phyloP scores from a whole-genome alignment of 2,329 filamentous ascomycete species.

The Arthrinium puccinioides region DNA sequence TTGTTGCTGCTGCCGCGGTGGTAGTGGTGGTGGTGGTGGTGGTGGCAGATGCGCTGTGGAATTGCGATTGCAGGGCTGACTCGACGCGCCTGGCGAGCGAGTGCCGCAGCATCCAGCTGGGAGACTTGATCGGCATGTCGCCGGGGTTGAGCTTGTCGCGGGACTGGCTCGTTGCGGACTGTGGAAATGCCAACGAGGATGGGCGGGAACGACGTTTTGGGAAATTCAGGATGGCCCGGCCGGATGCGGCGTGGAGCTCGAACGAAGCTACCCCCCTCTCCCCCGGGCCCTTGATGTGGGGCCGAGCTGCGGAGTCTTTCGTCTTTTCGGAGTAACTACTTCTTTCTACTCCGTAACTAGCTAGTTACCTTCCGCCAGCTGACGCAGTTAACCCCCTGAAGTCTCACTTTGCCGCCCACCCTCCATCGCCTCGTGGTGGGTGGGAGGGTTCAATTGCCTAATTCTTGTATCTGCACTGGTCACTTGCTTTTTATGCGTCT shows the following conservation, averaged over 20 bases:
- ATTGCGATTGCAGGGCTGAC: conserved; percentile 15
- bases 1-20: no score
- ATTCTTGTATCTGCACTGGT: no score
- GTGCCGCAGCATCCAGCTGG: conserved; percentile 12
- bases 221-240: not conserved
- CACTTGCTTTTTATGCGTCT: no score
- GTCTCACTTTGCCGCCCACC: no score
- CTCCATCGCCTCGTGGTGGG: no score
- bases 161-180: not conserved
- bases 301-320: no score
- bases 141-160: not conserved
- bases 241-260: not conserved
- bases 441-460: no score
- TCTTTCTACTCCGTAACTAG: no score
- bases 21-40: not conserved
- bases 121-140: conserved; percentile 17
- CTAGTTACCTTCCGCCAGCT: no score
- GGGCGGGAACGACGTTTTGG: conserved; percentile 3
- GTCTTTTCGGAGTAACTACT: no score
- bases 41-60: conserved; percentile 5
- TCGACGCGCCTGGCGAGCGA: conserved; percentile 17
- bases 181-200: not conserved
- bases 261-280: no score
- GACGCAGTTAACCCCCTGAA: no score
- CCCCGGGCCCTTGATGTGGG: not conserved